These are phyloP conservation scores for Rhodotorula sp. DNA, from an alignment of 1,284 basidiomycete genomes.

Conservation along the genomic window DNA sequence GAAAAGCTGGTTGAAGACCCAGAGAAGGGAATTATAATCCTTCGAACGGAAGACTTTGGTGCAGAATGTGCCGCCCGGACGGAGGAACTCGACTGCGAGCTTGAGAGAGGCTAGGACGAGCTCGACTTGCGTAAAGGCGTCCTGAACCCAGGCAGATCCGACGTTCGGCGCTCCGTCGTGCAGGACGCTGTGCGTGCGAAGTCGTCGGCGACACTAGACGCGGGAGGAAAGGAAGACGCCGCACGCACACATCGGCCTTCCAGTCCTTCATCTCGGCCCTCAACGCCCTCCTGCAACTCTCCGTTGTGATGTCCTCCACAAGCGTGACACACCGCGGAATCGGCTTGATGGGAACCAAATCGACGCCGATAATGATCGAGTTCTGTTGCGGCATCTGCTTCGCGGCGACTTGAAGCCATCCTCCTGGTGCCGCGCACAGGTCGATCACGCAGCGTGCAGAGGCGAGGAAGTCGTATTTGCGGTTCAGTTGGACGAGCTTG, in stretches of 20 bases:
- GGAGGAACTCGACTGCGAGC: slow-evolving; percentile 92
- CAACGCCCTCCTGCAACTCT: slow-evolving; percentile 82
- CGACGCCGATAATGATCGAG: slow-evolving; percentile 93
- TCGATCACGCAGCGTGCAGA: slow-evolving; percentile 89
- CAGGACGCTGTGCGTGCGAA: slow-evolving; percentile 60
- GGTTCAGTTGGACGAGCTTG: slow-evolving; percentile 99
- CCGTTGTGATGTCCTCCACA: slow-evolving; percentile 91
- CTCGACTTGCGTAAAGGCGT: slow-evolving; percentile 96
- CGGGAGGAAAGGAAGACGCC: not conserved
- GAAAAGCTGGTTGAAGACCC: slow-evolving; percentile 98
- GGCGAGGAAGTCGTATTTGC: slow-evolving; percentile 92
- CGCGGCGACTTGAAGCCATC: slow-evolving; percentile 97
- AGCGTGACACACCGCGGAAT: slow-evolving; percentile 93
- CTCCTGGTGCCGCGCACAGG: slow-evolving; percentile 97
- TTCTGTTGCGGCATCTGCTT: slow-evolving; percentile 85
- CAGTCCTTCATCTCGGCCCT: slow-evolving; percentile 92
- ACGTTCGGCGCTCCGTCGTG: slow-evolving; percentile 99
- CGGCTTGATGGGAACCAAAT: slow-evolving; percentile 93
- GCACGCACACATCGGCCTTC: slow-evolving; percentile 83
- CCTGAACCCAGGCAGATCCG: slow-evolving; percentile 98
- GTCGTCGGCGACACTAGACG: not conserved
- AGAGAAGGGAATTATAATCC: slow-evolving; percentile 98
- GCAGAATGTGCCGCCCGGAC: slow-evolving; percentile 91
- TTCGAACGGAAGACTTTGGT: slow-evolving; percentile 99
- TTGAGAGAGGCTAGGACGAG: slow-evolving; percentile 94